Percentiles rank a stretch among this genome's conserved stretches.
Conservation (phyloP, 139 green algal species). For the Coccomyxa sp. region DNA sequence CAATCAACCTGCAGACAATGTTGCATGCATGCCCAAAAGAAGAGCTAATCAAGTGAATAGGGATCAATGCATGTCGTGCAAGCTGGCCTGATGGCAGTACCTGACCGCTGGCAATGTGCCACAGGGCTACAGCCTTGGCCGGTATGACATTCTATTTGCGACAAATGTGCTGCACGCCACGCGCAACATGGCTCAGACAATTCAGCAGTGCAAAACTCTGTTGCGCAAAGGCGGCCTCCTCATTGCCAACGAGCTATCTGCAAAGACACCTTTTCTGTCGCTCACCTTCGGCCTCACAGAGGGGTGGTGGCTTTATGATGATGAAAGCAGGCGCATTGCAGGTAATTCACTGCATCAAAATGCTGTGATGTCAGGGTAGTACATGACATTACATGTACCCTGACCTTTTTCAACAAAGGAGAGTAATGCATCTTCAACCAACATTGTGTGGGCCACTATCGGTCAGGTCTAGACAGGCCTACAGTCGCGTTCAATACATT, state of each 20-base stretch:
- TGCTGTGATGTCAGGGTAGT: too few relatives aligned
- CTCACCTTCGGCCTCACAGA: slow-evolving; percentile 12
- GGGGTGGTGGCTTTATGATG: slow-evolving; percentile 15
- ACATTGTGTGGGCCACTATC: too few relatives aligned
- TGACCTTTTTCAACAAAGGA: too few relatives aligned
- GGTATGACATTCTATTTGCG: slow-evolving; percentile 8
- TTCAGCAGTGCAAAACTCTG: slow-evolving; percentile 7
- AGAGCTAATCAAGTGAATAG: neutral
- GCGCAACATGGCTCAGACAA: slow-evolving; percentile 4
- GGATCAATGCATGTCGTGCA: neutral
- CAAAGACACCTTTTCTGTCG: slow-evolving; percentile 12
- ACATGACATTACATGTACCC: too few relatives aligned
- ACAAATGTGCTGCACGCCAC: slow-evolving; percentile 15
- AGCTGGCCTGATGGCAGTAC: neutral
- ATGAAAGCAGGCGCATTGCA: neutral
- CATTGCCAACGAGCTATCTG: slow-evolving; percentile 9
- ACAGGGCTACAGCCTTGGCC: slow-evolving; percentile 2
- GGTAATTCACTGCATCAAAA: too few relatives aligned
- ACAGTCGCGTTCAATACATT: too few relatives aligned
- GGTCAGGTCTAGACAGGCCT: too few relatives aligned
- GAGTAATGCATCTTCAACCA: too few relatives aligned
- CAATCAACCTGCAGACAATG: too few relatives aligned
- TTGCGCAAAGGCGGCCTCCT: slow-evolving; percentile 9
- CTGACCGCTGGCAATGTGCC: neutral
- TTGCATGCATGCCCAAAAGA: too few relatives aligned